Conservation (phyloP, 768 basidiomycete species). For the Tremella mesenterica region DNA sequence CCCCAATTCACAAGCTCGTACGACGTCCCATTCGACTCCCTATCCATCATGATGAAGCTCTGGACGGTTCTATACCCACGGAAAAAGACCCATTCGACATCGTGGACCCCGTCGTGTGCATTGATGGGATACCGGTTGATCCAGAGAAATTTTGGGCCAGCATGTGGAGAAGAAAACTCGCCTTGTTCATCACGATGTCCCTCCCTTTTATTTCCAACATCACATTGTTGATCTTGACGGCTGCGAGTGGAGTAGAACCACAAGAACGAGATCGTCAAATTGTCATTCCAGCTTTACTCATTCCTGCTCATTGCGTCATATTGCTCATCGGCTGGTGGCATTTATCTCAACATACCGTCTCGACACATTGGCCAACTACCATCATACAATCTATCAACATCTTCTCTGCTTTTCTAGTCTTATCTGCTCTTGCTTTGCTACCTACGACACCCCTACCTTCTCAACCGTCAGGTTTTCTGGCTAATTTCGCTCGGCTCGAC, state of each 20-base stretch:
- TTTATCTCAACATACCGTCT: constrained; percentile 48
- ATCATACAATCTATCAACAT: constrained; percentile 53
- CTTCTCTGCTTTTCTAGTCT: constrained; percentile 24
- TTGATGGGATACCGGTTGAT: constrained; percentile 27
- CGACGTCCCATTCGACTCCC: constrained; percentile 20
- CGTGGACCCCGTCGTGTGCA: constrained; percentile 15
- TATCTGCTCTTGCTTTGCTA: constrained; percentile 24
- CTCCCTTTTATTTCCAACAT: constrained; percentile 25
- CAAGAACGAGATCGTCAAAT: constrained; percentile 12
- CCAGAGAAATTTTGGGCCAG: constrained; percentile 30
- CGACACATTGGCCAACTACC: constrained; percentile 49
- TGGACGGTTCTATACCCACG: constrained; percentile 8
- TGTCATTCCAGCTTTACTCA: constrained; percentile 19
- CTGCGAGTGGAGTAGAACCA: background rate
- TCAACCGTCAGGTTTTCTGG: constrained; percentile 5
- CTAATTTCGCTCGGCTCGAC: constrained; percentile 9
- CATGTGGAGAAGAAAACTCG: constrained; percentile 17
- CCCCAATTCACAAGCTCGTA: constrained; percentile 14
- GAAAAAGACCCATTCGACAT: constrained; percentile 38
- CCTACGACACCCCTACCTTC: constrained; percentile 31
- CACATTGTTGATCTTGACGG: constrained; percentile 17
- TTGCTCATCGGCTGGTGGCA: constrained; percentile 52
- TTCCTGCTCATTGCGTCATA: constrained; percentile 26
- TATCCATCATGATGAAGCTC: constrained; percentile 15
- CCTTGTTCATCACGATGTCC: constrained; percentile 15